A percentile compares a stretch with the other conserved stretches of the same genome.
These are phyloP conservation scores for Pilobolus umbonatus DNA, from an alignment of 192 early-diverging fungal species.

Conservation along the genomic window DNA sequence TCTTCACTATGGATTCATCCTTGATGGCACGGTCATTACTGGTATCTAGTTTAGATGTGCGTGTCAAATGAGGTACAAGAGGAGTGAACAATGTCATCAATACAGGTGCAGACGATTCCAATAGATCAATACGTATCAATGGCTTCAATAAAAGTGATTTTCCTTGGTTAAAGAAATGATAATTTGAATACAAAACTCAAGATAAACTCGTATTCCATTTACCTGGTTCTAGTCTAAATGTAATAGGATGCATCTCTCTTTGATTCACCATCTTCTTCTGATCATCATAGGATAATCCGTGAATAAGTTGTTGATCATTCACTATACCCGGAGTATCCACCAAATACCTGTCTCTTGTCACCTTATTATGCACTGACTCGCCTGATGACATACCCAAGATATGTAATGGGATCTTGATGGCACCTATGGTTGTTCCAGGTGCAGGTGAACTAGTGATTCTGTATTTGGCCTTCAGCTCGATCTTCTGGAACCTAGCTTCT, in stretches of 20 bases:
- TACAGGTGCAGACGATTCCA: conserved; percentile 40
- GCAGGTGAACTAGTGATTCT: conserved; percentile 54
- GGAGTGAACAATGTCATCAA: conserved; percentile 51
- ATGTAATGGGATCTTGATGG: conserved; percentile 51
- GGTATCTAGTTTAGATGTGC: conserved; percentile 37
- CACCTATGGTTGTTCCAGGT: conserved; percentile 74
- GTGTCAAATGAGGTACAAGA: conserved; percentile 55
- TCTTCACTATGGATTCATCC: conserved; percentile 25
- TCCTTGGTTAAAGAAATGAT: too few relatives aligned
- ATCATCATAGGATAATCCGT: conserved; percentile 45
- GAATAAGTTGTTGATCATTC: conserved; percentile 45
- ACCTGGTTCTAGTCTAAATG: conserved; percentile 49
- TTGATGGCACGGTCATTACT: conserved; percentile 27
- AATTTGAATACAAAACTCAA: too few relatives aligned
- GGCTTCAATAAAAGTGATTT: conserved; percentile 54
- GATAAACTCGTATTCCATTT: too few relatives aligned
- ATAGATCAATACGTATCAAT: conserved; percentile 54
- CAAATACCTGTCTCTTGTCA: conserved; percentile 31
- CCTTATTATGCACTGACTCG: conserved; percentile 26
- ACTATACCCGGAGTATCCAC: conserved; percentile 65
- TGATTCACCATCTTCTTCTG: conserved; percentile 42
- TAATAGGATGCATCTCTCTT: conserved; percentile 45
- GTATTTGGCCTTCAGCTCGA: conserved; percentile 30
- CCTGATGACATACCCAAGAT: conserved; percentile 46
- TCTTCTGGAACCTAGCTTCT: neutral